Evolutionary conservation across 257 asterid species (phyloP).

Genomic region (Scutellaria baicalensis): DNA sequence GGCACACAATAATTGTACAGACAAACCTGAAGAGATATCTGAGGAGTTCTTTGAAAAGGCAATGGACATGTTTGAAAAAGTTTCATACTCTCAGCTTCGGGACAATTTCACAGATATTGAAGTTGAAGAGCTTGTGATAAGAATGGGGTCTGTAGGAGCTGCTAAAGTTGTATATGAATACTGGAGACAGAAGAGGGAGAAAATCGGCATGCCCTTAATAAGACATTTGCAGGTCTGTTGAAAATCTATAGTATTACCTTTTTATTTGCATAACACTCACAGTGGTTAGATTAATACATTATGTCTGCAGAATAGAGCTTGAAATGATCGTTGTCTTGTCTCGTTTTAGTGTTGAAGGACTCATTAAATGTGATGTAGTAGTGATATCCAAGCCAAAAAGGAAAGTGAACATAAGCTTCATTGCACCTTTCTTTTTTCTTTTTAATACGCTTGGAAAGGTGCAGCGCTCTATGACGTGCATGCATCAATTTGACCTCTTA

Average conservation of each 20-base stretch:
- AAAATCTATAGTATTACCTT: neutral
- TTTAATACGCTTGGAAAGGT: neutral
- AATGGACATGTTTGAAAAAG: slow-evolving; percentile 68
- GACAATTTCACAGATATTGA: slow-evolving; percentile 61
- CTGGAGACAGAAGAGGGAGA: slow-evolving; percentile 79
- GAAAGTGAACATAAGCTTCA: neutral
- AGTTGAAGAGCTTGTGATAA: slow-evolving; percentile 52
- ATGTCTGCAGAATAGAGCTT: neutral
- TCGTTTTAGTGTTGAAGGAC: neutral
- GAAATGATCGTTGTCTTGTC: neutral
- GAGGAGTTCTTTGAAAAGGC: slow-evolving; percentile 72
- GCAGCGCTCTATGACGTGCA: slow-evolving; percentile 5
- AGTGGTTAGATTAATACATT: neutral
- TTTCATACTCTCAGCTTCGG: slow-evolving; percentile 57
- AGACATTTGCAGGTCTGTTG: slow-evolving; percentile 78
- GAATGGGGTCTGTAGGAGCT: slow-evolving; percentile 42
- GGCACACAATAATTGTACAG: slow-evolving; percentile 17
- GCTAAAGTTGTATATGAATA: slow-evolving; percentile 51
- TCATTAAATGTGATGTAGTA: neutral
- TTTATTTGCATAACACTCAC: neutral
- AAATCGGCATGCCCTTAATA: slow-evolving; percentile 66
- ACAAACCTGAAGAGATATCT: slow-evolving; percentile 44
- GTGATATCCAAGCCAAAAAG: slow-evolving; percentile 4
- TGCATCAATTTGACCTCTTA: slow-evolving; percentile 9
- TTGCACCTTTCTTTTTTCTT: neutral